Conservation (phyloP, 2,329 filamentous ascomycete genomes). For the Westerdykella aurantiaca region DNA sequence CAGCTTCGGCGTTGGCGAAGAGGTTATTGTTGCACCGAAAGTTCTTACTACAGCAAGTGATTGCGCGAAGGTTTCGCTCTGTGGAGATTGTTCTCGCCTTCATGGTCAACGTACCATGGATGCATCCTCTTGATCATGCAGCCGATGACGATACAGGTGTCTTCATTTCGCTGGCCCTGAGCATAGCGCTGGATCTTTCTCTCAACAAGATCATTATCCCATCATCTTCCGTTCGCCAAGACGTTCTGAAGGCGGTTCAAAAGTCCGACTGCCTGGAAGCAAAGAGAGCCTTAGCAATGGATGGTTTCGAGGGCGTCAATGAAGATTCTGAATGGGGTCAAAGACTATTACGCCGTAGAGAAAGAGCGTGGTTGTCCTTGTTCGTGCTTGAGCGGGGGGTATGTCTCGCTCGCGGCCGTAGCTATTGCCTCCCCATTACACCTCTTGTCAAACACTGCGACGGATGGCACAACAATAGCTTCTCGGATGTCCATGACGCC, state of each 20-base stretch:
- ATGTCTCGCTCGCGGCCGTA: slow-evolving; percentile 63
- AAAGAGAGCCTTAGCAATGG: slow-evolving; percentile 58
- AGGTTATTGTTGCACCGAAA: slow-evolving; percentile 60
- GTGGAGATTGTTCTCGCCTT: slow-evolving; percentile 70
- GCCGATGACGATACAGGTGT: slow-evolving; percentile 68
- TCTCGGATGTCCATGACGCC: slow-evolving; percentile 62
- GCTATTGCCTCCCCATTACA: slow-evolving; percentile 62
- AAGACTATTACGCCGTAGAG: slow-evolving; percentile 57
- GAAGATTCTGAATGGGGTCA: slow-evolving; percentile 55
- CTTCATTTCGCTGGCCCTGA: slow-evolving; percentile 64
- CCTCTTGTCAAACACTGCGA: slow-evolving; percentile 62
- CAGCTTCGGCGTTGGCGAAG: slow-evolving; percentile 58
- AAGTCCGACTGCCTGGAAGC: slow-evolving; percentile 65
- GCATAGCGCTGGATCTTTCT: slow-evolving; percentile 63
- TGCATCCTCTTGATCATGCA: slow-evolving; percentile 60
- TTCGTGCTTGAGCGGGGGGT: slow-evolving; percentile 70
- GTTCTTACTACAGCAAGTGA: slow-evolving; percentile 57
- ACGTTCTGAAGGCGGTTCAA: slow-evolving; percentile 48
- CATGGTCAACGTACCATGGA: slow-evolving; percentile 72
- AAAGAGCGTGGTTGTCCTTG: slow-evolving; percentile 64
- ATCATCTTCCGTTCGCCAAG: slow-evolving; percentile 44
- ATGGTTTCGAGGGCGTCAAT: slow-evolving; percentile 62
- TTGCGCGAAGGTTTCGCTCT: slow-evolving; percentile 58
- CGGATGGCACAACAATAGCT: slow-evolving; percentile 59
- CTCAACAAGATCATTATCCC: slow-evolving; percentile 64